phyloP scores from a whole-genome alignment of 2,329 filamentous ascomycete genomes.

The Phyllachora maydis region DNA sequence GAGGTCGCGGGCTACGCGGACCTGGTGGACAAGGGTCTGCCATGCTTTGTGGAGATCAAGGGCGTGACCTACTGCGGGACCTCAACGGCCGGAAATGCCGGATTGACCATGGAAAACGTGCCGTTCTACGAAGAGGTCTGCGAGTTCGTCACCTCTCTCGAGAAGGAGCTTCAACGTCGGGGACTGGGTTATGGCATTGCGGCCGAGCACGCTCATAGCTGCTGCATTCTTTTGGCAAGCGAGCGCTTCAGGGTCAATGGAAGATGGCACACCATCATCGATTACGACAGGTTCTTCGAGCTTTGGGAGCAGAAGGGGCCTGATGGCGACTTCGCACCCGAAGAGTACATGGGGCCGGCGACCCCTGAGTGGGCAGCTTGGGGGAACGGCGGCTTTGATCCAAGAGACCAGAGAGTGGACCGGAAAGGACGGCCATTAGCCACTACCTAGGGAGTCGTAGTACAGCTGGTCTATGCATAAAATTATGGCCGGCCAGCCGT shows the following conservation, averaged over 20 bases:
- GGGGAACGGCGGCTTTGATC: constrained; percentile 90
- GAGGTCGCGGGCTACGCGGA: constrained; percentile 81
- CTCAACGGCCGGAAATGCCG: constrained; percentile 61
- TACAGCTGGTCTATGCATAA: no score
- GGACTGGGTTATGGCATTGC: constrained; percentile 77
- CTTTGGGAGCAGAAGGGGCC: constrained; percentile 48
- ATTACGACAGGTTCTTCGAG: constrained; percentile 77
- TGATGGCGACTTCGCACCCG: constrained; percentile 55
- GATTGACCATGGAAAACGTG: constrained; percentile 91
- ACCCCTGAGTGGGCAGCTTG: constrained; percentile 90
- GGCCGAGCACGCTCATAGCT: constrained; percentile 87
- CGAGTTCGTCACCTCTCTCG: constrained; percentile 60
- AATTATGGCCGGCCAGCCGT: no score
- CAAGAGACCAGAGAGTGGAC: constrained; percentile 69
- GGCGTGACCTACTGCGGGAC: constrained; percentile 96
- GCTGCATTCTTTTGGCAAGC: constrained; percentile 74
- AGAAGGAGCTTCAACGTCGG: constrained; percentile 43
- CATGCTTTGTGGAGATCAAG: constrained; percentile 89
- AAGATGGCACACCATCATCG: constrained; percentile 80
- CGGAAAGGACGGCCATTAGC: constrained; percentile 57
- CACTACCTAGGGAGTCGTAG: constrained; percentile 11
- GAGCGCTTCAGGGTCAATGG: constrained; percentile 57
- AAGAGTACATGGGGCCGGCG: constrained; percentile 72
- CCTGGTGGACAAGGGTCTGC: constrained; percentile 67
- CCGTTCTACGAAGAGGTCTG: constrained; percentile 86